Base-by-base conservation (phyloP, 2,329 filamentous ascomycete genomes). In the Sclerotinia subarctica region DNA sequence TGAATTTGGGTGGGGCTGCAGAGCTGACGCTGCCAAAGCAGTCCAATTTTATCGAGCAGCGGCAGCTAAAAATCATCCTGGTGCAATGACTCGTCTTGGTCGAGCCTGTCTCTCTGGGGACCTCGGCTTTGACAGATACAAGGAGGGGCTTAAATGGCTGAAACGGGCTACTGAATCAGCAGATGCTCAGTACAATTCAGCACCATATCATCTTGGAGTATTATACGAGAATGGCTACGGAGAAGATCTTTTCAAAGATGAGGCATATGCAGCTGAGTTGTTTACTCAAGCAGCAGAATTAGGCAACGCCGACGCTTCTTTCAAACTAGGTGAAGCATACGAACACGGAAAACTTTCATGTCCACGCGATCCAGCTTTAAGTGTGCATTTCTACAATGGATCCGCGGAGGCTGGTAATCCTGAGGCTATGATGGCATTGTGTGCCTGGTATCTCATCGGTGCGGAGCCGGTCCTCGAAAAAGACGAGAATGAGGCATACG, bases 391-490 rank as follows among this genome's bases (percentile, higher is more conserved):
- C 77, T 99, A 99, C 81, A 99, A 94, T 1, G 90, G 89, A 35
- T 94, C 95, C 17, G 95, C 95, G 2, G 91, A 96, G 76, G 84
- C 86, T 57, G 93, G 92, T 1, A 91, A 97, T 76, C 84, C 93
- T 0, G 86, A 88, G 59, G 94, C 93, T 59, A 98, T 98, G 93
- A 97, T 99, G 94, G 94, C 94, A 5, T 83, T 99, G 11, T 99
- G 95, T 79, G 95, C 95, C 15, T 99, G 95, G 95, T 99, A 98
- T 79, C 91, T 98, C 85, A 91, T 98, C 52, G 95, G 95, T 15
- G 95, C 95, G 1, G 91, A 94, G 73, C 93, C 94, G 0, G 88
- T 98, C 19, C 81, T 99, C 29, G 94, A 97, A 70, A 97, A 95
- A 80, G 94, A 99, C 75, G 94, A 98, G 78, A 90, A 90, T 73